A percentile compares a stretch with the other conserved stretches of the same genome.
These are phyloP conservation scores for Staphylotrichum longicolle DNA, from an alignment of 495 filamentous ascomycete genomes.

Conservation along the genomic window DNA sequence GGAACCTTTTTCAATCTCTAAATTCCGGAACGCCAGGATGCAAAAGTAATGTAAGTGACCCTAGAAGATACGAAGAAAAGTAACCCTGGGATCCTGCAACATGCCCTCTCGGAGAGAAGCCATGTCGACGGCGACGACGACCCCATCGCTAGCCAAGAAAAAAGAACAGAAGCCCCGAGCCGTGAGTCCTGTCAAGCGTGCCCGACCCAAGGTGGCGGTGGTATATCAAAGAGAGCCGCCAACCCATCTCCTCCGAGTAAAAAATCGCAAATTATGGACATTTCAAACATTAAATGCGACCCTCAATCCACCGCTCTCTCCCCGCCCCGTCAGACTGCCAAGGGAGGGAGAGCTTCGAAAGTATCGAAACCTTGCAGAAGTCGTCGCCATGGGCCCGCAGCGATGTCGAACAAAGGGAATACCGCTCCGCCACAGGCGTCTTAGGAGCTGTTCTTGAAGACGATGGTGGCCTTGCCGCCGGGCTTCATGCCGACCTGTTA, in stretches of 20 bases:
- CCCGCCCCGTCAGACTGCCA: constrained; percentile 15
- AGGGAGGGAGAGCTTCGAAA: constrained; percentile 2
- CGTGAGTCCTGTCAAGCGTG: too few relatives aligned
- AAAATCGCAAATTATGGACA: constrained; percentile 34
- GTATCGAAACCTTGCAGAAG: background rate
- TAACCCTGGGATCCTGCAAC: background rate
- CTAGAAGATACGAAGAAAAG: constrained; percentile 3
- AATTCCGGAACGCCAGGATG: constrained; percentile 11
- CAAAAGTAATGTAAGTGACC: constrained; percentile 4
- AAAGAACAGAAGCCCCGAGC: too few relatives aligned
- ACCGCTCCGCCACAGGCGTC: background rate
- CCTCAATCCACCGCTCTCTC: constrained; percentile 22
- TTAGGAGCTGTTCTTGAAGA: constrained; percentile 32
- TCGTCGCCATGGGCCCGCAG: constrained; percentile 8
- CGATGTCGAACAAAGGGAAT: constrained; percentile 1
- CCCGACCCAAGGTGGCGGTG: background rate
- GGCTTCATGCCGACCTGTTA: constrained; percentile 39
- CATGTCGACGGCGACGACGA: background rate
- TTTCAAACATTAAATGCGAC: constrained; percentile 30
- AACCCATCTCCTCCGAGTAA: constrained; percentile 2
- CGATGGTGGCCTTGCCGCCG: constrained; percentile 40
- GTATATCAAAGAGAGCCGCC: constrained; percentile 7
- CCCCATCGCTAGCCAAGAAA: background rate
- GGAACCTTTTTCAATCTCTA: background rate
- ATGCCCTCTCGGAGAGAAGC: background rate